phyloP scores from a whole-genome alignment of 2,329 filamentous ascomycete genomes.

The Emmonsia crescens region DNA sequence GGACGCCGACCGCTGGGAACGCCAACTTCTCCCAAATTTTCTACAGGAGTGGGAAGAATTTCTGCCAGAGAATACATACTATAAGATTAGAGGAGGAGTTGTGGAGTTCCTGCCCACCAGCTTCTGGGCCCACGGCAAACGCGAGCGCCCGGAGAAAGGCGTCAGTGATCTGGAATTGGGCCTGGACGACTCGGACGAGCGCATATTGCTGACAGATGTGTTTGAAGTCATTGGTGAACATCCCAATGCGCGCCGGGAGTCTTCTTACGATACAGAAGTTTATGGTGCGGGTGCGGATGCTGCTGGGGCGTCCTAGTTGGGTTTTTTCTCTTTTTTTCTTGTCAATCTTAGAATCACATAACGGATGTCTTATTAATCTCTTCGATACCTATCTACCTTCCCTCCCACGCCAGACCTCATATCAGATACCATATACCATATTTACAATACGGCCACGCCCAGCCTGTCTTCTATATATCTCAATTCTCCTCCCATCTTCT shows the following conservation, averaged over 20 bases:
- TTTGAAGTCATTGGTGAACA: conserved; percentile 2
- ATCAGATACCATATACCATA: neutral
- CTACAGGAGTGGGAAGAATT: conserved; percentile 41
- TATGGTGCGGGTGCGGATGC: neutral
- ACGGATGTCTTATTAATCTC: neutral
- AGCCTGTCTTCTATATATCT: neutral
- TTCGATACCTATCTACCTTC: neutral
- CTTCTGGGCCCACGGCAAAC: conserved; percentile 10
- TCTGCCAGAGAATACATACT: conserved; percentile 29
- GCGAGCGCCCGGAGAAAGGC: conserved; percentile 8
- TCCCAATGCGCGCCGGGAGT: neutral
- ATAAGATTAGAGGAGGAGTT: conserved; percentile 29
- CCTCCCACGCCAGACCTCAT: neutral
- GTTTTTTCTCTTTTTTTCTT: neutral
- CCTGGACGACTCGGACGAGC: neutral
- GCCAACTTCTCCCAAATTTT: conserved; percentile 31
- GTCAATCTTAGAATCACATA: neutral
- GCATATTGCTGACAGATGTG: neutral
- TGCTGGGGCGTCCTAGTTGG: neutral
- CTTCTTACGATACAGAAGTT: neutral
- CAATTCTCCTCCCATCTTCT: neutral
- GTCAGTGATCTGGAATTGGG: conserved; percentile 8
- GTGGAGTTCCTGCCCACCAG: conserved; percentile 28
- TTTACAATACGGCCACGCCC: neutral
- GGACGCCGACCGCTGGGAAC: conserved; percentile 21